Base-by-base conservation (phyloP, 371 early-diverging fungal genomes). In the Mortierella sp. region DNA sequence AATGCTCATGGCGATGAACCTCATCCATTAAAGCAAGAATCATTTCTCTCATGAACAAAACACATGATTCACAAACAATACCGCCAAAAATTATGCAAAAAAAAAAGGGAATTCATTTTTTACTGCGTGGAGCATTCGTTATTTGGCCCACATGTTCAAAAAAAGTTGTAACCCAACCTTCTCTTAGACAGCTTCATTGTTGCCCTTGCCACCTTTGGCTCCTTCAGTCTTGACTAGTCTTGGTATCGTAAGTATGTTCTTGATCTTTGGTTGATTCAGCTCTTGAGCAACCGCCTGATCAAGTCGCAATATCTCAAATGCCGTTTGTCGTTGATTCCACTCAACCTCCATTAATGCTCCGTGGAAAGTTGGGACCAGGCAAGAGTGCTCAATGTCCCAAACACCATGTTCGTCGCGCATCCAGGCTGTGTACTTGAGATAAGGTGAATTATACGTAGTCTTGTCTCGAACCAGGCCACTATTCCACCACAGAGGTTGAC, bases 401-500 rank as follows among this genome's bases (percentile, higher is more conserved):
- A 17, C 26, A 1, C 81, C 81, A 26, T 75, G 74, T 61, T 80
- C 81, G 34, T 80, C 71, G 53, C 60, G 63, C 72, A 71, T 68
- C 31, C 70, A 80, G 4, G 75, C 81, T 0, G 67, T 68, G 55
- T 80, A 80, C 43, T 74, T 70, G 34, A 80, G 66, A 13, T 80
- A 80, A 0, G 68, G 75, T 23, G 71, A 70, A 1, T 42, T 35
- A 3, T 12, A 1, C 56, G 68, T 68, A 53, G 56, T 75, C 65
- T 88, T 88, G 65, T 88, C 83, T 51, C 86, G 72, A 23, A 86
- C 67, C 15, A 88, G 45, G 13, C 86, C 88, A 31, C 85, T 85
- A 70, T 88, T 88, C 86, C 86, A 88, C 88, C 88, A 88, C 53
- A 85, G 69, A 5, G 86, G 86, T 26, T 66, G 69, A 17, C 83